phyloP scores from a whole-genome alignment of 441 rosid genomes.

The Gossypium laxum region DNA sequence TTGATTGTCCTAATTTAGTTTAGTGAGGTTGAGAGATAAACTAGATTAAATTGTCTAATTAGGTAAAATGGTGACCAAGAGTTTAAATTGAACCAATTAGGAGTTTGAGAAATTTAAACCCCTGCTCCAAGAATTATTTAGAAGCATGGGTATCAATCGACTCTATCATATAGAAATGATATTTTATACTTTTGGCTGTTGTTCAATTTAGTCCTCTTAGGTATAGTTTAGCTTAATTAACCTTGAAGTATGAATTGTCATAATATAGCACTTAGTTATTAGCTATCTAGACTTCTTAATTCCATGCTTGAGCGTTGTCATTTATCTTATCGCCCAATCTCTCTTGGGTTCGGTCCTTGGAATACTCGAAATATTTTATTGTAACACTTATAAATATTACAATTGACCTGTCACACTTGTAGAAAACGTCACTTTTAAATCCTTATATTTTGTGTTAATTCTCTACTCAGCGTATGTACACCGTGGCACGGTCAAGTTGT shows the following conservation, averaged over 20 bases:
- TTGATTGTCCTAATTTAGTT: not conserved
- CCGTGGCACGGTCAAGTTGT: not conserved
- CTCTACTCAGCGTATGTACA: not conserved
- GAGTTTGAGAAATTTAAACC: too few species aligned
- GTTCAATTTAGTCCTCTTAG: not conserved
- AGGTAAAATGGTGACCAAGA: too few species aligned
- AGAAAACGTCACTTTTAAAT: not conserved
- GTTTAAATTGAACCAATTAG: too few species aligned
- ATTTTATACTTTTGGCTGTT: not conserved
- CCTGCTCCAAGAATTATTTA: too few species aligned
- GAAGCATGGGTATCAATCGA: too few species aligned
- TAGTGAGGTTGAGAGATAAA: not conserved
- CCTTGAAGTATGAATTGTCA: not conserved
- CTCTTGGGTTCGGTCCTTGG: not conserved
- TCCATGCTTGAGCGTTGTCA: not conserved
- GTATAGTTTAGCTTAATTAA: not conserved
- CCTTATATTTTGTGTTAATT: not conserved
- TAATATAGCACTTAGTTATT: not conserved
- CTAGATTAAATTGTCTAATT: too few species aligned
- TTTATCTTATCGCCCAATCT: not conserved
- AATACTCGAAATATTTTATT: not conserved
- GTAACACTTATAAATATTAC: not conserved
- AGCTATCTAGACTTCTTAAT: not conserved
- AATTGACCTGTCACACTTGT: not conserved
- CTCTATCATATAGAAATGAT: not conserved